Percentiles rank a stretch among this genome's conserved stretches.
Evolutionary conservation across 768 basidiomycete genomes (phyloP).

Genomic region (Rhodotorula kratochvilovae): DNA sequence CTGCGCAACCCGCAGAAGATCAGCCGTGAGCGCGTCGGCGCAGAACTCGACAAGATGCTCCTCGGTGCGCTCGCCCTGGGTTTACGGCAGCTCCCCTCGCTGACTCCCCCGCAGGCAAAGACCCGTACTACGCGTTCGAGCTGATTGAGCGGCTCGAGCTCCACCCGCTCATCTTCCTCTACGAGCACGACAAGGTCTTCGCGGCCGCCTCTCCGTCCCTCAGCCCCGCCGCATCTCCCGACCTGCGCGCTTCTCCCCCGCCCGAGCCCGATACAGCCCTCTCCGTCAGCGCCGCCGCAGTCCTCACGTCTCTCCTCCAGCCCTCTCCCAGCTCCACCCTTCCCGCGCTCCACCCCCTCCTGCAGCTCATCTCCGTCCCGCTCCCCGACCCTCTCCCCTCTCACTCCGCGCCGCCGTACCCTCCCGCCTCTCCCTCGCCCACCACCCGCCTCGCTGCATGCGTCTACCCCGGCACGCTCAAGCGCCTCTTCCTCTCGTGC

Average conservation of each 20-base stretch:
- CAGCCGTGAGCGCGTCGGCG: conserved; percentile 82
- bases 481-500: conserved; percentile 71
- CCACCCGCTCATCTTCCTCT: conserved; percentile 53
- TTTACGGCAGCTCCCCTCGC: not conserved
- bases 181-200: conserved; percentile 19
- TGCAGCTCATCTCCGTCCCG: not conserved
- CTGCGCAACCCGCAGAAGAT: conserved; percentile 64
- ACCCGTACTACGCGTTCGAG: conserved; percentile 68
- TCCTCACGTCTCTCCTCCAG: conserved; percentile 52
- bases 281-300: conserved; percentile 46
- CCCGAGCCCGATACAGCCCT: conserved; percentile 48
- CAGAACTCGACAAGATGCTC: conserved; percentile 91
- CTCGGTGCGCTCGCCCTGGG: conserved; percentile 55
- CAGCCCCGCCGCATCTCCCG: not conserved
- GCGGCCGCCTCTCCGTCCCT: not conserved
- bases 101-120: conserved; percentile 55
- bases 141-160: conserved; percentile 71
- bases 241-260: conserved; percentile 48
- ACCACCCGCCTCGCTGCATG: conserved; percentile 45
- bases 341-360: conserved; percentile 23
- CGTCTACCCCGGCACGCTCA: conserved; percentile 50
- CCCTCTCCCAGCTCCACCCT: not conserved
- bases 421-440: conserved; percentile 16
- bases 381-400: conserved; percentile 1
- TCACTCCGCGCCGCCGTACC: conserved; percentile 2